Base-by-base conservation (phyloP, 1,284 basidiomycete species). In the Ceratobasidium sp. region DNA sequence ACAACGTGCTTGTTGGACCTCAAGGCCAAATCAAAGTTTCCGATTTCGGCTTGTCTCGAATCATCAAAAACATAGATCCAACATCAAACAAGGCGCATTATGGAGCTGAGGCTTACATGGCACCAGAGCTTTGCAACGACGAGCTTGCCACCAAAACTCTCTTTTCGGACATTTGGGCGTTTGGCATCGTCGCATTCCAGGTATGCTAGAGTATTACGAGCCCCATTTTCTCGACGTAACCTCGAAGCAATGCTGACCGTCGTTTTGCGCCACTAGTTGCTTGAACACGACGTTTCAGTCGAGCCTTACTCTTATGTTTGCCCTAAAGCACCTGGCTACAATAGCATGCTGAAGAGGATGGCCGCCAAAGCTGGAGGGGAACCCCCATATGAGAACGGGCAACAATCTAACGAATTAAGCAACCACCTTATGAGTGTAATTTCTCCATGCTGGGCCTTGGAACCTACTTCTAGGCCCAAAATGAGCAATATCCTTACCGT, bases 21-120 rank as follows among this genome's bases (percentile, higher is more conserved):
- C 13, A 24, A 14, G 53, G 53, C 53, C 22, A 56, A 27, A 24
- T 56, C 53, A 56, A 56, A 56, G 4, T 56, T 13, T 22, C 53
- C 16, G 53, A 56, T 24, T 56, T 56, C 22, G 53, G 53, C 13
- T 24, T 56, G 24, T 56, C 53, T 27, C 53, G 53, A 13, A 24
- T 56, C 27, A 56, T 56, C 24, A 27, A 56, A 29, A 56, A 56
- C n/a, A 24, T 56, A 24, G 53, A 56, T 24, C 53, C 53, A 13
- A 56, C 53, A 4, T 24, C 53, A 22, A 29, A 29, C 53, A 14
- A 14, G 22, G 13, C 27, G 16, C 19, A 56, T 13, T 16, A n/a
- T 19, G 53, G 53, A 27, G 27, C 53, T 5, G 22, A 24, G 53
- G 19, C 53, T 13, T 56, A 56, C 27, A 29, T 56, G 27, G 19